phyloP scores from a whole-genome alignment of 2,329 filamentous ascomycete genomes.

The Aspergillus phoenicis region DNA sequence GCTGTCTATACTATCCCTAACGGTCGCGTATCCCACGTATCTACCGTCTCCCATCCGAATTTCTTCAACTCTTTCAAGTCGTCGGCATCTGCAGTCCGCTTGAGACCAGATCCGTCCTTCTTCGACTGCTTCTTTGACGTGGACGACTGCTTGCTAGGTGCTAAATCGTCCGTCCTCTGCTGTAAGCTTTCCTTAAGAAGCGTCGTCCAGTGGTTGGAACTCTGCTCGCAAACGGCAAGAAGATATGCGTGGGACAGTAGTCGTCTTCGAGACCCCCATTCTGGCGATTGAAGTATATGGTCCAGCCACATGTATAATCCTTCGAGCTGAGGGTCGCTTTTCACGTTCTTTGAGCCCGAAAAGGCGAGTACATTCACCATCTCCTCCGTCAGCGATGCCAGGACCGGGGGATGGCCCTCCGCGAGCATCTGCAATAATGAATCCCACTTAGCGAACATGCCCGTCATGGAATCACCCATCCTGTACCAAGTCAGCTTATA shows the following conservation, averaged over 20 bases:
- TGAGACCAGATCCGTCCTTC: neutral
- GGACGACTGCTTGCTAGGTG: slow-evolving; percentile 3
- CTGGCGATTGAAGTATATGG: slow-evolving; percentile 47
- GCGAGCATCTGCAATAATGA: slow-evolving; percentile 40
- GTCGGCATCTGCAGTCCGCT: slow-evolving; percentile 10
- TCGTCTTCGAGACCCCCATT: slow-evolving; percentile 38
- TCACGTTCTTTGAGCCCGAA: slow-evolving; percentile 19
- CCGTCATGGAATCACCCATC: slow-evolving; percentile 32
- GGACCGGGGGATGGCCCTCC: slow-evolving; percentile 37
- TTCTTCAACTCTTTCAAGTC: slow-evolving; percentile 26
- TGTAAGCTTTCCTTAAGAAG: slow-evolving; percentile 25
- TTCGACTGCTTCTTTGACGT: neutral
- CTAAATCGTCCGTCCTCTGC: slow-evolving; percentile 3
- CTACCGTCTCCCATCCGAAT: slow-evolving; percentile 34
- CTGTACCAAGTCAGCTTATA: slow-evolving; percentile 17
- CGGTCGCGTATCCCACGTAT: slow-evolving; percentile 37
- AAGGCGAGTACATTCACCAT: slow-evolving; percentile 42
- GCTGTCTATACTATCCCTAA: slow-evolving; percentile 34
- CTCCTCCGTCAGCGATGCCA: slow-evolving; percentile 41
- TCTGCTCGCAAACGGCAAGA: slow-evolving; percentile 35
- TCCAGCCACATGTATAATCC: slow-evolving; percentile 53
- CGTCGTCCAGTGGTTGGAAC: slow-evolving; percentile 37
- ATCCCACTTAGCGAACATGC: slow-evolving; percentile 39
- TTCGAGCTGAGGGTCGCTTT: slow-evolving; percentile 41
- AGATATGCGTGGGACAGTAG: slow-evolving; percentile 38